Conservation (phyloP, 192 early-diverging fungal species). For the Jimgerdemannia flammicorona region DNA sequence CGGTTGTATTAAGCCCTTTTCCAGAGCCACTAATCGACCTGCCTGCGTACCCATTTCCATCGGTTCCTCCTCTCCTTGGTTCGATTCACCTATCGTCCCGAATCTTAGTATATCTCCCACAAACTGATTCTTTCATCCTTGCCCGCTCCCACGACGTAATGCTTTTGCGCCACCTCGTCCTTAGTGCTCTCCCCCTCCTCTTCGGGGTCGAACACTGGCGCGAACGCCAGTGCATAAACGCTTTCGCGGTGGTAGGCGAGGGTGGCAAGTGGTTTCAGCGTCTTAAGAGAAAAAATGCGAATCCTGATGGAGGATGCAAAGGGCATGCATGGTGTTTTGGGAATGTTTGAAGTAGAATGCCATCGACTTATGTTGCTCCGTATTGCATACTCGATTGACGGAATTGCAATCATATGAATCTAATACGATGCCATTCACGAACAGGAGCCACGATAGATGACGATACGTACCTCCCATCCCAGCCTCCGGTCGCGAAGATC, state of each 20-base stretch:
- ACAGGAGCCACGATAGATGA: too few species aligned
- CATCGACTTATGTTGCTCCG: not conserved
- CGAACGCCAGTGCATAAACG: conserved; percentile 19
- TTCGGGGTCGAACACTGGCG: not conserved
- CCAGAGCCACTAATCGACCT: too few species aligned
- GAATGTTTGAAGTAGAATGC: not conserved
- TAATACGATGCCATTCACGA: too few species aligned
- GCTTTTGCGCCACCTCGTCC: conserved; percentile 8
- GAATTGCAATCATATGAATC: too few species aligned
- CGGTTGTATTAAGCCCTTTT: too few species aligned
- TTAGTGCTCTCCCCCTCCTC: not conserved
- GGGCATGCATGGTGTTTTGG: not conserved
- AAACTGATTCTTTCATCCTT: conserved; percentile 34
- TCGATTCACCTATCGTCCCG: not conserved
- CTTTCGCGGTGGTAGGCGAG: conserved; percentile 30
- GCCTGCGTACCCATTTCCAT: too few species aligned
- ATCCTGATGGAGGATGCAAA: conserved; percentile 15
- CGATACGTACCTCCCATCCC: conserved; percentile 22
- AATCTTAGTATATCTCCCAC: conserved; percentile 24
- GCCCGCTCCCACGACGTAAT: conserved; percentile 16
- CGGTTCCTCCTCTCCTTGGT: too few species aligned
- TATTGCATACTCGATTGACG: too few species aligned
- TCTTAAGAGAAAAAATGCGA: conserved; percentile 26
- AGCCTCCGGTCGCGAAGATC: conserved; percentile 31
- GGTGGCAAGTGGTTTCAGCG: conserved; percentile 26